Conservation (phyloP, 768 basidiomycete genomes). For the Atractiella rhizophila region DNA sequence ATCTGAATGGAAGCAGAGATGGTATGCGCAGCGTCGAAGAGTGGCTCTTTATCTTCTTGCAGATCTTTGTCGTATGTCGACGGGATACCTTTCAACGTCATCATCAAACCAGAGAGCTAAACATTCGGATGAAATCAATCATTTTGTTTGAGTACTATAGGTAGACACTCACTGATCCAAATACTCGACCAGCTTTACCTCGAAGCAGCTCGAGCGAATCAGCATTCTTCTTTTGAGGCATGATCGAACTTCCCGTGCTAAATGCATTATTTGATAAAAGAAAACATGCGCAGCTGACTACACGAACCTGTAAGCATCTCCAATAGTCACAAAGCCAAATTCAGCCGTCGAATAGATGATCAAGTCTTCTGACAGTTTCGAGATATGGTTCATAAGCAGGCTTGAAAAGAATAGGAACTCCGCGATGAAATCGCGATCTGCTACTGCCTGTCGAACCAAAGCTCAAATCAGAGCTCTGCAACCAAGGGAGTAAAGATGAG, state of each 20-base stretch:
- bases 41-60: constrained; percentile 92
- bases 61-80: constrained; percentile 99
- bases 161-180: constrained; percentile 45
- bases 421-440: constrained; percentile 86
- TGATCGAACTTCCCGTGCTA: constrained; percentile 97
- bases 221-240: constrained; percentile 99
- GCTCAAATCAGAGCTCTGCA: background rate
- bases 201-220: constrained; percentile 85
- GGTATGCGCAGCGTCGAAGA: constrained; percentile 82
- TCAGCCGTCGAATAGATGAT: constrained; percentile 92
- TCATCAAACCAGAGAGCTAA: constrained; percentile 88
- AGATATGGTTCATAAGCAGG: constrained; percentile 75
- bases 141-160: background rate
- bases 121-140: background rate
- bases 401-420: constrained; percentile 95
- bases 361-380: constrained; percentile 81
- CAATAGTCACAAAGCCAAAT: constrained; percentile 85
- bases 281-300: background rate
- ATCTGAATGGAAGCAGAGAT: constrained; percentile 68
- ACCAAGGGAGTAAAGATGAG: background rate
- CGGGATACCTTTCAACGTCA: constrained; percentile 88
- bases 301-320: constrained; percentile 79
- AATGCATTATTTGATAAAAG: background rate
- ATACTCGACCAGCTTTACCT: constrained; percentile 80
- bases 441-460: constrained; percentile 34